Percentiles rank a stretch among this genome's conserved stretches.
Evolutionary conservation across 2,329 filamentous ascomycete species (phyloP).

Genomic region (Phialocephala subalpina): DNA sequence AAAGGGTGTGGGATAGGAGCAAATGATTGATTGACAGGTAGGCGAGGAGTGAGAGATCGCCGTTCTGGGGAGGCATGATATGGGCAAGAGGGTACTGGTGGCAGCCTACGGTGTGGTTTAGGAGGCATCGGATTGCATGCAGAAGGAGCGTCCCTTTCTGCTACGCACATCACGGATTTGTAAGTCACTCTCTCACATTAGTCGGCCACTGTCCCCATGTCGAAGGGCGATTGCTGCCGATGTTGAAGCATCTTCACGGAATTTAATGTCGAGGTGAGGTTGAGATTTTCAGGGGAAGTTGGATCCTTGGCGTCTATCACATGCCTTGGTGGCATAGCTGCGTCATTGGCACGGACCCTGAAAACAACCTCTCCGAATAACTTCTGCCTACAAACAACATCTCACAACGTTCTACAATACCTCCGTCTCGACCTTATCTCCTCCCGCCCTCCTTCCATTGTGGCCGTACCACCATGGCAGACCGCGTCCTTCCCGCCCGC

Average conservation of each 20-base stretch:
- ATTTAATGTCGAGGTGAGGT: neutral
- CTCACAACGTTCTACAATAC: neutral
- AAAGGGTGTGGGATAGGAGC: no score
- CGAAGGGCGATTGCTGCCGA: neutral
- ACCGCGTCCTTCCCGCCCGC: neutral
- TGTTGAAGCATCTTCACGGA: neutral
- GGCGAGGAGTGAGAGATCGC: no score
- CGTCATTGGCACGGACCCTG: slow-evolving; percentile 17
- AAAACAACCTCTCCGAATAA: neutral
- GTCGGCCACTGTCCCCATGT: neutral
- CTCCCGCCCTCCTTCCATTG: neutral
- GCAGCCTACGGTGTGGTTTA: no score
- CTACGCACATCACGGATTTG: neutral
- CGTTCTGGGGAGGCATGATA: no score
- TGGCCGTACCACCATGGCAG: neutral
- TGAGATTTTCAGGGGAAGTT: neutral
- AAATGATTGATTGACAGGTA: no score
- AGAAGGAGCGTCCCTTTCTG: no score
- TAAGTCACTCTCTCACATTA: neutral
- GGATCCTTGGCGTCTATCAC: neutral
- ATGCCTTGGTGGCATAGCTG: neutral
- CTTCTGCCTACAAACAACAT: neutral
- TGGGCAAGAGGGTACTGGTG: no score
- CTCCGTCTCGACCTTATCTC: neutral
- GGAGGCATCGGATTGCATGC: no score